Percentiles rank a stretch among this genome's conserved stretches.
These are phyloP conservation scores for Pinus taeda DNA, from an alignment of 75 land plant genomes.

Conservation along the genomic window DNA sequence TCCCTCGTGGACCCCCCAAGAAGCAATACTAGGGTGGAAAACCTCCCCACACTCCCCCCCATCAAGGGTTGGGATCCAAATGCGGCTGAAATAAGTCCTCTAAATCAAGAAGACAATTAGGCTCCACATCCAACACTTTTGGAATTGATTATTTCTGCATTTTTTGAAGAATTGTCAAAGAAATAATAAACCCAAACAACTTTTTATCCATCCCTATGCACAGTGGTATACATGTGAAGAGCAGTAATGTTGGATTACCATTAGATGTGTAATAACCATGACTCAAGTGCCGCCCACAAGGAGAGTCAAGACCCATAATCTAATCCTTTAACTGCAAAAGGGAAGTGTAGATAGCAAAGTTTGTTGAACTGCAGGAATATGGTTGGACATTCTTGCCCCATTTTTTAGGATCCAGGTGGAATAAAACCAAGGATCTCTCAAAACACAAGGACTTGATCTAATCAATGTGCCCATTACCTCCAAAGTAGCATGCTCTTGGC, in stretches of 20 bases:
- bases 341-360: slow-evolving; percentile 92
- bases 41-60: no score
- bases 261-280: slow-evolving; percentile 84
- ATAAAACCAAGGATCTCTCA: slow-evolving; percentile 70
- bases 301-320: slow-evolving; percentile 88
- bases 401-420: slow-evolving; percentile 49
- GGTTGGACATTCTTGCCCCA: slow-evolving; percentile 99
- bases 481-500: slow-evolving; percentile 83
- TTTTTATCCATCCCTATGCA: no score
- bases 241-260: slow-evolving; percentile 31
- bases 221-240: no score
- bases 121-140: no score
- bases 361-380: slow-evolving; percentile 85
- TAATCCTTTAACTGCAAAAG: slow-evolving; percentile 75
- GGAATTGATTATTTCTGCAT: no score
- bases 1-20: no score
- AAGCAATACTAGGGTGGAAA: no score
- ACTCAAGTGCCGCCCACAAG: slow-evolving; percentile 78
- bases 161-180: no score
- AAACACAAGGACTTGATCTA: slow-evolving; percentile 75
- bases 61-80: no score
- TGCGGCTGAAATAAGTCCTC: no score
- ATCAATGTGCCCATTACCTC: slow-evolving; percentile 88
- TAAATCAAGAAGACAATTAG: no score
- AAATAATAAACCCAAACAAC: no score